Evolutionary conservation across 129 eudicot genomes (phyloP).

Genomic region (Silybum marianum): DNA sequence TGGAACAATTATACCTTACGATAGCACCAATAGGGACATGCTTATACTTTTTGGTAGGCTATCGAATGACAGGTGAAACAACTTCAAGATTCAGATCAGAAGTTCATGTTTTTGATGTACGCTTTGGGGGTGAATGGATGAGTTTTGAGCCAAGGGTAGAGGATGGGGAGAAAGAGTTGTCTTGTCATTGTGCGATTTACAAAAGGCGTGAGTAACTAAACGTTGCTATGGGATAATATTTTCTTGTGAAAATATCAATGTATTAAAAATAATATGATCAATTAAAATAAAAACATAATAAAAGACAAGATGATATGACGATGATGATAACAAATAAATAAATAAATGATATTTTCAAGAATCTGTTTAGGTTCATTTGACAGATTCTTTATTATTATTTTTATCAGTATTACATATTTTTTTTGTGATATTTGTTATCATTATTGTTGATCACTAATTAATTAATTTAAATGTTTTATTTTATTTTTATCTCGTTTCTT

Average conservation of each 20-base stretch:
- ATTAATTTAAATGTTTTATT: background rate
- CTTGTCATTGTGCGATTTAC: slow-evolving; percentile 45
- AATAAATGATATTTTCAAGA: background rate
- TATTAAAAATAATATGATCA: background rate
- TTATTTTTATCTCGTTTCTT: too few relatives aligned
- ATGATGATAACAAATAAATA: background rate
- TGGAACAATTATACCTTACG: slow-evolving; percentile 51
- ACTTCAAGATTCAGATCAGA: slow-evolving; percentile 34
- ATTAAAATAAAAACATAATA: background rate
- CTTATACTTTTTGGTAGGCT: slow-evolving; percentile 59
- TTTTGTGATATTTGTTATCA: background rate
- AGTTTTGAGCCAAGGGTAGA: slow-evolving; percentile 54
- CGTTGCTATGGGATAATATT: background rate
- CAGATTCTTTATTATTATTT: background rate
- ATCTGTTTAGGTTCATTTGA: background rate
- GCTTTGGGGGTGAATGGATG: slow-evolving; percentile 45
- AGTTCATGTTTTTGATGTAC: slow-evolving; percentile 63
- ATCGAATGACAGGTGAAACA: slow-evolving; percentile 43
- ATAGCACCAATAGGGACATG: slow-evolving; percentile 63
- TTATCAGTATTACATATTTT: background rate
- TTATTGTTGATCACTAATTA: background rate
- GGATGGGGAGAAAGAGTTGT: slow-evolving; percentile 52
- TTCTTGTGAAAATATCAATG: background rate
- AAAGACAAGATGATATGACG: background rate
- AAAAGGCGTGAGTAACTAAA: slow-evolving; percentile 18